Evolutionary conservation across 108 stramenopile species (phyloP).

Genomic region (Craspedostauros australis): DNA sequence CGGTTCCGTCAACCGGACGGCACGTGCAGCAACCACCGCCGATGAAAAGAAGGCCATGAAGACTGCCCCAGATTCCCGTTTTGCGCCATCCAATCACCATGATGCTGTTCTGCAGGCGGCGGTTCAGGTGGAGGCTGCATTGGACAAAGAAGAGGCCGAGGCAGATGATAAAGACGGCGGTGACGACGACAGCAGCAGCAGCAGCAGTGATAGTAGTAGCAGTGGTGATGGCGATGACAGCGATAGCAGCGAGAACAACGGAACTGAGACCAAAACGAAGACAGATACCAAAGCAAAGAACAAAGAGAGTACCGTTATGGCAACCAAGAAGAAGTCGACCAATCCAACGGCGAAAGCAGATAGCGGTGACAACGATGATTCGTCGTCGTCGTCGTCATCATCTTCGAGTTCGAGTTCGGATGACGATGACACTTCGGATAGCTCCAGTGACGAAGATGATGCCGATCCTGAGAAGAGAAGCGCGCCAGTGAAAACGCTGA

Average conservation of each 20-base stretch:
- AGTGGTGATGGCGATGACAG: constrained; percentile 15
- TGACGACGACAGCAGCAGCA: background rate
- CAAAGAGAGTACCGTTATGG: constrained; percentile 4
- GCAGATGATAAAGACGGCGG: background rate
- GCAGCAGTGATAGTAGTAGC: constrained; percentile 6
- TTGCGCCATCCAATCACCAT: constrained; percentile 23
- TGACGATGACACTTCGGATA: background rate
- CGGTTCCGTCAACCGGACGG: constrained; percentile 15
- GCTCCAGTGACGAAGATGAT: constrained; percentile 17
- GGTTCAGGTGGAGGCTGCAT: constrained; percentile 19
- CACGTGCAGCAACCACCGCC: constrained; percentile 3
- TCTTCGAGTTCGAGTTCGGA: constrained; percentile 7
- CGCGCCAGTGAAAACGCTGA: background rate
- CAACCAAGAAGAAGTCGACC: too few species aligned
- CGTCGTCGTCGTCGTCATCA: background rate
- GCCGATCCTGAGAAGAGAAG: constrained; percentile 3
- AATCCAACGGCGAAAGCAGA: too few species aligned
- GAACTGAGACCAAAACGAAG: background rate
- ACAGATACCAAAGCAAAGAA: background rate
- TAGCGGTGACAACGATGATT: too few species aligned
- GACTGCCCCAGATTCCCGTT: constrained; percentile 19
- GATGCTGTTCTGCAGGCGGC: constrained; percentile 33
- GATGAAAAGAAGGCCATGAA: constrained; percentile 5
- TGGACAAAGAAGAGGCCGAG: constrained; percentile 17
- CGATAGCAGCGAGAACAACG: background rate